Conservation (phyloP, 805 yeast species). For the Groenewaldozyma tartarivorans region DNA sequence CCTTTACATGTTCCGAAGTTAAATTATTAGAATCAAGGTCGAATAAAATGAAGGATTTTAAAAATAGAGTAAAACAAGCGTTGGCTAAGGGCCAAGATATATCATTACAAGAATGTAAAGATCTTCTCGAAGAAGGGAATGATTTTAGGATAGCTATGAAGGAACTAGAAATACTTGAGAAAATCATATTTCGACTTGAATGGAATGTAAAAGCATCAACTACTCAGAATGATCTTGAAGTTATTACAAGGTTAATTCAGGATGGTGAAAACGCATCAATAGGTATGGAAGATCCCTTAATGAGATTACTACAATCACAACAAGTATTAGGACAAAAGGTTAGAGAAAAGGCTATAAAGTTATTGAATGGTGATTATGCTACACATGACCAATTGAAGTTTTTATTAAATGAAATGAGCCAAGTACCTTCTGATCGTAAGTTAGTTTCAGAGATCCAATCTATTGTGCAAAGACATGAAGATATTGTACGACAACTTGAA, state of each 20-base stretch:
- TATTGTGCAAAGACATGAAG: constrained; percentile 9
- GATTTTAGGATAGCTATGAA: constrained; percentile 50
- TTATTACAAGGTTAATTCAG: constrained; percentile 17
- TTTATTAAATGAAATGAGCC: constrained; percentile 9
- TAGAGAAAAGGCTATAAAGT: constrained; percentile 14
- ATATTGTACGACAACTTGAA: constrained; percentile 13
- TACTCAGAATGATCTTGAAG: constrained; percentile 18
- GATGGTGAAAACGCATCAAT: constrained; percentile 22
- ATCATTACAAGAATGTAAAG: constrained; percentile 37
- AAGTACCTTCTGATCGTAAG: constrained; percentile 10
- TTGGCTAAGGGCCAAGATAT: constrained; percentile 25
- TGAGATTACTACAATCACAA: constrained; percentile 9
- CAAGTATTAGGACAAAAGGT: constrained; percentile 20
- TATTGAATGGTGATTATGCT: constrained; percentile 3
- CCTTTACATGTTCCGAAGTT: constrained; percentile 48
- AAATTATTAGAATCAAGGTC: constrained; percentile 48
- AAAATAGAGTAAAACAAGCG: constrained; percentile 35
- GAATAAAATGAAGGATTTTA: constrained; percentile 43
- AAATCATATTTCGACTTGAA: constrained; percentile 28
- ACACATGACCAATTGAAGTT: constrained; percentile 7
- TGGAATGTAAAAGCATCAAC: constrained; percentile 31
- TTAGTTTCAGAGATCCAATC: constrained; percentile 16
- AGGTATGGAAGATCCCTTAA: constrained; percentile 15
- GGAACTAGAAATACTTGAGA: constrained; percentile 34
- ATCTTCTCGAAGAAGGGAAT: constrained; percentile 47